phyloP scores from a whole-genome alignment of 805 yeast genomes.

The Candida argentea region DNA sequence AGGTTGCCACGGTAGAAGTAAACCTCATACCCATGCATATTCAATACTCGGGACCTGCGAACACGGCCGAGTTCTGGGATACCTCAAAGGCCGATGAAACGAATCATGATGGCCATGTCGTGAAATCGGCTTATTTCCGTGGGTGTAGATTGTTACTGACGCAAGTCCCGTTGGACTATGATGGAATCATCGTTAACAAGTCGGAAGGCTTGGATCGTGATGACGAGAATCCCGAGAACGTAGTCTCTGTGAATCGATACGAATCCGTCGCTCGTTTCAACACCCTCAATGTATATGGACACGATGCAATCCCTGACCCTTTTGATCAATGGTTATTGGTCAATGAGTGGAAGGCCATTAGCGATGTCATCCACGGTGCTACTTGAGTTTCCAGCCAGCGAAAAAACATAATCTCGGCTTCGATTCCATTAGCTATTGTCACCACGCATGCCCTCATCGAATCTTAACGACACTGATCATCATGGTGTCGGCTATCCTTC shows the following conservation, averaged over 20 bases:
- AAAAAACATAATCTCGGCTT: too few relatives aligned
- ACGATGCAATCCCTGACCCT: constrained; percentile 13
- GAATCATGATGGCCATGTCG: constrained; percentile 5
- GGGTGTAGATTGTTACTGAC: constrained; percentile 25
- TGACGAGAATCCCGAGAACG: constrained; percentile 2
- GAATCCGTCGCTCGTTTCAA: constrained; percentile 14
- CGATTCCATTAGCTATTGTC: too few relatives aligned
- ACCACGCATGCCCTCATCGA: too few relatives aligned
- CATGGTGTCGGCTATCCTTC: too few relatives aligned
- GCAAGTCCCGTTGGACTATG: constrained; percentile 8
- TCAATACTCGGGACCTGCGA: constrained; percentile 18
- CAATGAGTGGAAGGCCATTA: constrained; percentile 19
- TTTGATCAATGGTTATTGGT: constrained; percentile 17
- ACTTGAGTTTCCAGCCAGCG: too few relatives aligned
- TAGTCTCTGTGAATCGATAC: constrained; percentile 11
- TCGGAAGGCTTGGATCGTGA: constrained; percentile 9
- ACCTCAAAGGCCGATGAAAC: constrained; percentile 16
- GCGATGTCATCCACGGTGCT: constrained; percentile 14
- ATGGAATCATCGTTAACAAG: constrained; percentile 19
- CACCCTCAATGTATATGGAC: constrained; percentile 17
- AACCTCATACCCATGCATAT: constrained; percentile 9
- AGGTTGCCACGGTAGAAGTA: constrained; percentile 5
- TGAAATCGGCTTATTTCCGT: constrained; percentile 20
- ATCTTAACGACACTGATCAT: too few relatives aligned
- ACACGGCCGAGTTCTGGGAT: constrained; percentile 21